Conservation (phyloP, 2,329 filamentous ascomycete genomes). For the Achaetomium macrosporum region DNA sequence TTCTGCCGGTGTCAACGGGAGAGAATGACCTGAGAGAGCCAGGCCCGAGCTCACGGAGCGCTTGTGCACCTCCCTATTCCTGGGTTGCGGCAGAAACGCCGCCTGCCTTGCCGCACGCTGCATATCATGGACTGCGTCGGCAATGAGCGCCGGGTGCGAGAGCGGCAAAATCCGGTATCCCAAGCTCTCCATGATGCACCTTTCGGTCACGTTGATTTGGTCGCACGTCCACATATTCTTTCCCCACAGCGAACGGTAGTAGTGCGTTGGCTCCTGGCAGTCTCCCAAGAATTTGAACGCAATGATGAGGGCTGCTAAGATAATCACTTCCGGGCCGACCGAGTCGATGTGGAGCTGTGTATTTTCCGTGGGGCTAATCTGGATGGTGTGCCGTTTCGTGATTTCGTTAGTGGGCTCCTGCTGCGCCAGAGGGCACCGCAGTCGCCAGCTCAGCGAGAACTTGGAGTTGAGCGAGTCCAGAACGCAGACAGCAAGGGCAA, state of each 20-base stretch:
- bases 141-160: slow-evolving; percentile 50
- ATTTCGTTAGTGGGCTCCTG: slow-evolving; percentile 26
- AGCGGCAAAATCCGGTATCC: slow-evolving; percentile 58
- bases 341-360: slow-evolving; percentile 52
- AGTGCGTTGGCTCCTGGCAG: slow-evolving; percentile 45
- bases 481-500: slow-evolving; percentile 61
- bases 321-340: slow-evolving; percentile 56
- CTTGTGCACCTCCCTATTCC: slow-evolving; percentile 26
- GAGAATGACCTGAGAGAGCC: slow-evolving; percentile 35
- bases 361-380: slow-evolving; percentile 11
- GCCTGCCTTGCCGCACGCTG: slow-evolving; percentile 44
- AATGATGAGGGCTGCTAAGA: slow-evolving; percentile 57
- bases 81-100: slow-evolving; percentile 13
- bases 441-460: slow-evolving; percentile 58
- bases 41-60: slow-evolving; percentile 36
- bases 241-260: slow-evolving; percentile 51
- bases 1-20: slow-evolving; percentile 38
- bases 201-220: slow-evolving; percentile 60
- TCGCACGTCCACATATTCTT: slow-evolving; percentile 51
- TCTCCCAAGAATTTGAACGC: slow-evolving; percentile 63
- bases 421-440: slow-evolving; percentile 47
- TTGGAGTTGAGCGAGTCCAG: slow-evolving; percentile 58
- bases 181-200: slow-evolving; percentile 58
- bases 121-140: slow-evolving; percentile 58
- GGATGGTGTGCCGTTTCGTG: slow-evolving; percentile 25